These are phyloP conservation scores for Sclerotinia borealis DNA, from an alignment of 2,329 filamentous ascomycete genomes.

Conservation along the genomic window DNA sequence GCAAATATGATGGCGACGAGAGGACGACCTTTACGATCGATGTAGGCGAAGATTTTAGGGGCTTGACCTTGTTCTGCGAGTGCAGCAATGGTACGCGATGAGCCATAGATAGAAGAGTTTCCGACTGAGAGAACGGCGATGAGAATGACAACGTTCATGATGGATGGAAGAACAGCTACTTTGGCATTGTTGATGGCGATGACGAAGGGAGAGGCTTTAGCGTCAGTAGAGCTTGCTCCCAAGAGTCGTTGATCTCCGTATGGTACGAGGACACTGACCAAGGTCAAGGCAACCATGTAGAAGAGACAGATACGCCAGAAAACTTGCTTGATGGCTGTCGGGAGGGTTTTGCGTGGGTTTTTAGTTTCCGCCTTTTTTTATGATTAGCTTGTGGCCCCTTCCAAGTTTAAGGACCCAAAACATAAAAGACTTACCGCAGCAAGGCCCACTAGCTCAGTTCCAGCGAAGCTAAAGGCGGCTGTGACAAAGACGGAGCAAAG, in stretches of 20 bases:
- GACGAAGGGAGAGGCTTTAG: slow-evolving; percentile 48
- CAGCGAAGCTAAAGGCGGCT: slow-evolving; percentile 46
- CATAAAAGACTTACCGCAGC: too few relatives aligned
- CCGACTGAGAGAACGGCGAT: slow-evolving; percentile 54
- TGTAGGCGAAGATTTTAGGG: slow-evolving; percentile 49
- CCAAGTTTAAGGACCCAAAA: too few relatives aligned
- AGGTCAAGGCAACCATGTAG: slow-evolving; percentile 46
- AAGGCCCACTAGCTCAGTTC: slow-evolving; percentile 47
- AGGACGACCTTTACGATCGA: slow-evolving; percentile 52
- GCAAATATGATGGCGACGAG: slow-evolving; percentile 41
- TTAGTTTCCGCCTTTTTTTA: slow-evolving; percentile 46
- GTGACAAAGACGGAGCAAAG: slow-evolving; percentile 47
- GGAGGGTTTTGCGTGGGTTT: slow-evolving; percentile 44
- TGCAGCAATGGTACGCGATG: slow-evolving; percentile 52
- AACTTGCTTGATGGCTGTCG: slow-evolving; percentile 46
- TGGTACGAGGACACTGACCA: slow-evolving; percentile 45
- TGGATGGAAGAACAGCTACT: slow-evolving; percentile 45
- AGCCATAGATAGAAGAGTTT: slow-evolving; percentile 53
- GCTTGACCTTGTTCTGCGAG: slow-evolving; percentile 55
- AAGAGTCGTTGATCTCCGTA: slow-evolving; percentile 39
- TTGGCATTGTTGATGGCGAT: slow-evolving; percentile 49
- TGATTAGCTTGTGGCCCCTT: too few relatives aligned
- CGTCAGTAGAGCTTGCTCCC: slow-evolving; percentile 31
- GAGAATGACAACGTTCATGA: slow-evolving; percentile 55
- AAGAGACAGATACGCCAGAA: slow-evolving; percentile 50